These are phyloP conservation scores for Persicaria tinctoria DNA, from an alignment of 148 eudicot genomes.

Conservation along the genomic window DNA sequence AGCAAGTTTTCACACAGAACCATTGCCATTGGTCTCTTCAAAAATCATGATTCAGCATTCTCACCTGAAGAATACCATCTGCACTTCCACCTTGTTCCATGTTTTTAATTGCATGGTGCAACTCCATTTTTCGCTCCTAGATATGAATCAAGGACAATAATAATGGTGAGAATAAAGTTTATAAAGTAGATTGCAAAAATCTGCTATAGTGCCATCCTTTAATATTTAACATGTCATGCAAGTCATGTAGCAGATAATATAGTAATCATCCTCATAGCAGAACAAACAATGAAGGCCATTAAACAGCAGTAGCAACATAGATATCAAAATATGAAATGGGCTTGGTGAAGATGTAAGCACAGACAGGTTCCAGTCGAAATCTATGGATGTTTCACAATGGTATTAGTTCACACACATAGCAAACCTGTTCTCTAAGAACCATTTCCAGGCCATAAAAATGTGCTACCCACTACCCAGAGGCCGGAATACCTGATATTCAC, in stretches of 20 bases:
- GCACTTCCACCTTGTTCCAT: slow-evolving; percentile 99
- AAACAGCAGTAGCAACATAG: neutral
- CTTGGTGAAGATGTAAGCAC: neutral
- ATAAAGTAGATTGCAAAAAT: neutral
- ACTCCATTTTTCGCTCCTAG: slow-evolving; percentile 80
- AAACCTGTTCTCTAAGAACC: neutral
- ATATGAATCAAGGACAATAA: slow-evolving; percentile 11
- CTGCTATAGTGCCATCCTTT: neutral
- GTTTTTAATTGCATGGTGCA: slow-evolving; percentile 80
- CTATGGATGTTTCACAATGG: neutral
- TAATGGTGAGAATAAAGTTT: neutral
- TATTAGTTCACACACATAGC: neutral
- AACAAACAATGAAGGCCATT: neutral
- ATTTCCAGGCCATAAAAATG: neutral
- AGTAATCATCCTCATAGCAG: neutral
- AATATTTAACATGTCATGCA: neutral
- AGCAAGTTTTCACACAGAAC: slow-evolving; percentile 2
- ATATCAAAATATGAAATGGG: neutral
- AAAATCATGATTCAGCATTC: neutral
- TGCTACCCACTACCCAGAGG: neutral
- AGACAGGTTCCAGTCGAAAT: neutral
- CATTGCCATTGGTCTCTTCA: neutral
- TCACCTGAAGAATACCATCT: slow-evolving; percentile 98
- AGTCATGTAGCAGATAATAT: neutral
- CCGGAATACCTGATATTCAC: slow-evolving; percentile 76